These are phyloP conservation scores for Zymoseptoria crescenta DNA, from an alignment of 2,329 filamentous ascomycete genomes.

Conservation along the genomic window DNA sequence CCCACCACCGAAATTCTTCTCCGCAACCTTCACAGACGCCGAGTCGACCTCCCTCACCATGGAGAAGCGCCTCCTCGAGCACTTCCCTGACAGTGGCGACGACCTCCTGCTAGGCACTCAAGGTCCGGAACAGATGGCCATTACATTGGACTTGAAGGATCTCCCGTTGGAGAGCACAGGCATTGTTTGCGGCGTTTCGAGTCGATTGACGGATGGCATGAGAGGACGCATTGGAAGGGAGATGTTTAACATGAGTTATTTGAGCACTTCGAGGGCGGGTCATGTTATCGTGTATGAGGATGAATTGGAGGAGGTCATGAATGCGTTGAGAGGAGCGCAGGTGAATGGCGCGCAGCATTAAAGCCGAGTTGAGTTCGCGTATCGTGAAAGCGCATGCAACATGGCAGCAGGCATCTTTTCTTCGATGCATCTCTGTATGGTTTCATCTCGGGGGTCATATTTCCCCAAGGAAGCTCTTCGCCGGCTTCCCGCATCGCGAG, in stretches of 20 bases:
- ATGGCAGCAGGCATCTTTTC: too few species aligned
- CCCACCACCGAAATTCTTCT: slow-evolving; percentile 60
- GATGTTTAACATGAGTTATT: slow-evolving; percentile 73
- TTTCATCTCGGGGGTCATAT: too few species aligned
- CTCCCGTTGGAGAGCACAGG: slow-evolving; percentile 83
- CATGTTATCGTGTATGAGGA: slow-evolving; percentile 77
- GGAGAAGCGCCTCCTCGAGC: slow-evolving; percentile 57
- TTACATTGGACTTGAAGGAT: slow-evolving; percentile 75
- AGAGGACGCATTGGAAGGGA: slow-evolving; percentile 32
- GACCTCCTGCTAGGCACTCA: slow-evolving; percentile 69
- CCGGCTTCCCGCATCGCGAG: too few species aligned
- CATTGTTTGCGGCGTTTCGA: slow-evolving; percentile 90
- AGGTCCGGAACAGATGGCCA: slow-evolving; percentile 65
- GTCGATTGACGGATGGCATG: slow-evolving; percentile 68
- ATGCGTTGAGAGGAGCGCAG: slow-evolving; percentile 46
- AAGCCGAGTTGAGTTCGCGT: too few species aligned
- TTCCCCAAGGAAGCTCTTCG: too few species aligned
- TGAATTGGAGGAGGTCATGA: slow-evolving; percentile 65
- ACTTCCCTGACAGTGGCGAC: slow-evolving; percentile 38
- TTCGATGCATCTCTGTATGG: too few species aligned
- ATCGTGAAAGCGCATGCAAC: too few species aligned
- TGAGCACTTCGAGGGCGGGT: slow-evolving; percentile 80
- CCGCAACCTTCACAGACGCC: slow-evolving; percentile 62
- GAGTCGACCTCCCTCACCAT: slow-evolving; percentile 68
- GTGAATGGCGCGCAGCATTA: too few species aligned